Percentiles rank a stretch among this genome's conserved stretches.
Conservation (phyloP, 305 asterid genomes). For the Fraxinus dipetala region DNA sequence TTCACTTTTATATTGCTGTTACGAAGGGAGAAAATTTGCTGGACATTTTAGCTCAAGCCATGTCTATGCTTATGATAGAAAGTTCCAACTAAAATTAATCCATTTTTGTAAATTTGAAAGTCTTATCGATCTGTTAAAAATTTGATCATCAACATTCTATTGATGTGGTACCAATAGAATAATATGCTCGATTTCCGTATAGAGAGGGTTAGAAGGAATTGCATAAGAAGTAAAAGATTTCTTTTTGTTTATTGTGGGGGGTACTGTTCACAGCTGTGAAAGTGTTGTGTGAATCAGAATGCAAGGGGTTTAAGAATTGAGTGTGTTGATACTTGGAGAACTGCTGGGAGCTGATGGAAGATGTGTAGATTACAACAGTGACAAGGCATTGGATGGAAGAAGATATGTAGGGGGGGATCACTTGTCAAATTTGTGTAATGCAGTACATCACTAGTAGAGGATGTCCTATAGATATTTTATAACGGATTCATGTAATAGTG, state of each 20-base stretch:
- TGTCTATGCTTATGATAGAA: neutral
- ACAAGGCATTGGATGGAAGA: neutral
- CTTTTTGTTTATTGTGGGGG: neutral
- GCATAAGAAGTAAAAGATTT: neutral
- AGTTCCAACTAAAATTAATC: neutral
- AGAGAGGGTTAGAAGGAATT: neutral
- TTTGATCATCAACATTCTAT: neutral
- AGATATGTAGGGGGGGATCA: neutral
- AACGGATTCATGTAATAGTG: neutral
- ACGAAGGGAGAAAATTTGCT: neutral
- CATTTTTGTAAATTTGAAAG: neutral
- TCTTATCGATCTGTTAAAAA: neutral
- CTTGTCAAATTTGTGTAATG: neutral
- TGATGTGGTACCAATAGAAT: neutral
- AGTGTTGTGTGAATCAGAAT: neutral
- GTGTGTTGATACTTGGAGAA: neutral
- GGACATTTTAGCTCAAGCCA: neutral
- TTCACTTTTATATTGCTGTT: slow-evolving; percentile 17
- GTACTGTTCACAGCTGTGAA: neutral
- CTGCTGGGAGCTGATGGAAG: neutral
- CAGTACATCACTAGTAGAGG: neutral
- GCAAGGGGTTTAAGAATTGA: neutral
- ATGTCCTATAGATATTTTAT: neutral
- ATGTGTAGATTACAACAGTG: neutral
- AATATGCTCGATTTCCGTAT: neutral